Percentiles rank a stretch among this genome's conserved stretches.
Evolutionary conservation across 441 rosid species (phyloP).

Genomic region (Metrosideros polymorpha): DNA sequence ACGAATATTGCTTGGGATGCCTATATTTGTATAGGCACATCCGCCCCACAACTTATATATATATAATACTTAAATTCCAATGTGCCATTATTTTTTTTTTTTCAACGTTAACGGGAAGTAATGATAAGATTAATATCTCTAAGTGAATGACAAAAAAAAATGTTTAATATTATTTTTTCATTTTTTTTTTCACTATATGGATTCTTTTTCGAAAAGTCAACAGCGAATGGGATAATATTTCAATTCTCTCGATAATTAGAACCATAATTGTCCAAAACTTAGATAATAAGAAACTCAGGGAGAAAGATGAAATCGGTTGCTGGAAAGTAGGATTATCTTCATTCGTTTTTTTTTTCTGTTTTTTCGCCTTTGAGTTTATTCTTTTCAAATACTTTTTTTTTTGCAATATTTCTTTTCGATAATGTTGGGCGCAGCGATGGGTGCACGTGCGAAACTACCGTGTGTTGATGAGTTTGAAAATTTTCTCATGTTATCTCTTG

Average conservation of each 20-base stretch:
- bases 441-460: background rate
- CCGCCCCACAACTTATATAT: background rate
- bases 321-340: no score
- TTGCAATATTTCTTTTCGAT: background rate
- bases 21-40: background rate
- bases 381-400: background rate
- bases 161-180: background rate
- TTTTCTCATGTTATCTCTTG: background rate
- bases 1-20: background rate
- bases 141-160: background rate
- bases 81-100: background rate
- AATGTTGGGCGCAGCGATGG: background rate
- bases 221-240: background rate
- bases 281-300: background rate
- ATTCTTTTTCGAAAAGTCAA: background rate
- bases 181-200: fast-evolving
- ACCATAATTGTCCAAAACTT: background rate
- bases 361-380: background rate
- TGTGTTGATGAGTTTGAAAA: background rate
- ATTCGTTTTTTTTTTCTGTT: background rate
- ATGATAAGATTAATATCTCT: background rate
- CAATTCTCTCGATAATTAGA: background rate
- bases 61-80: background rate
- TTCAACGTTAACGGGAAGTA: no score
- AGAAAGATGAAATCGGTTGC: background rate